phyloP scores from a whole-genome alignment of 352 stramenopile species.

The Elongisporangium undulatum region DNA sequence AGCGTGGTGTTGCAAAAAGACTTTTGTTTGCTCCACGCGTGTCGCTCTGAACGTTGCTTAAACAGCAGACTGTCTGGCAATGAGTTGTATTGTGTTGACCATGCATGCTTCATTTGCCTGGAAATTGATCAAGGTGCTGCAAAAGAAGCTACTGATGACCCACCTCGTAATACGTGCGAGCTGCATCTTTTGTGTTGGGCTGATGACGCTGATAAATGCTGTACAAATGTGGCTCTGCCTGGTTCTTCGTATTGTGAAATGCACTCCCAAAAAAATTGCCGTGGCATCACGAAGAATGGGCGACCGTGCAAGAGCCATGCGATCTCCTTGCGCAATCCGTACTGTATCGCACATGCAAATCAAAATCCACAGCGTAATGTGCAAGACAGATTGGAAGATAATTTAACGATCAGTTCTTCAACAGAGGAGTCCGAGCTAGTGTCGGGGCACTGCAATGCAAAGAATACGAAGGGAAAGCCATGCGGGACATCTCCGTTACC shows the following conservation, averaged over 20 bases:
- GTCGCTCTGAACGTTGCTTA: no score
- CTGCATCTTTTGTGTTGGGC: conserved; percentile 50
- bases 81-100: conserved; percentile 36
- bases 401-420: background rate
- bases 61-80: conserved; percentile 5
- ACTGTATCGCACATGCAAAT: conserved; percentile 26
- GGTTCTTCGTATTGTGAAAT: conserved; percentile 38
- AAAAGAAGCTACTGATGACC: conserved; percentile 21
- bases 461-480: conserved; percentile 38
- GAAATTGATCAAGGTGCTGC: conserved; percentile 9
- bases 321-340: conserved; percentile 22
- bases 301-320: conserved; percentile 28
- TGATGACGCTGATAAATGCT: conserved; percentile 20
- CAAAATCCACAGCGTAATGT: background rate
- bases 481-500: conserved; percentile 25
- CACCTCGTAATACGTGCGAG: conserved; percentile 51
- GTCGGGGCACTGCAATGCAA: conserved; percentile 4
- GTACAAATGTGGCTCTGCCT: conserved; percentile 23
- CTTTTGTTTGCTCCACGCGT: no score
- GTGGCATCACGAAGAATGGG: conserved; percentile 19
- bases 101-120: conserved; percentile 63
- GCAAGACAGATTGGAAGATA: conserved; percentile 12
- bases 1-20: no score
- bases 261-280: conserved; percentile 13
- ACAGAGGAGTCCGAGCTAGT: no score